Evolutionary conservation across 75 land plant genomes (phyloP).

Genomic region (Isoetes taiwanensis): DNA sequence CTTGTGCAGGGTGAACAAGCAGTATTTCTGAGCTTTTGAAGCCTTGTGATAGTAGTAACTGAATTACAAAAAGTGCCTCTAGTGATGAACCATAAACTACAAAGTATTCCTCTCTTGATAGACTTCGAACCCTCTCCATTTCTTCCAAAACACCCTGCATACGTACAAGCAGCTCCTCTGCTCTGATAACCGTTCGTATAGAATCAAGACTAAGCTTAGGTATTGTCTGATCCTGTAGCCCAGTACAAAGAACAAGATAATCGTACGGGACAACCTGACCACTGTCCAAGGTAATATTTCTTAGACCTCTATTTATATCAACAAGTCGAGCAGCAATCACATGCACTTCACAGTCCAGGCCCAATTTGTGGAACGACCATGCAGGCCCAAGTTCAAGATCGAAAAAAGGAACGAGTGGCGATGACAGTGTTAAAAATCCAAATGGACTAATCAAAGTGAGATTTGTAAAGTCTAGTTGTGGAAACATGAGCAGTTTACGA

Average conservation of each 20-base stretch:
- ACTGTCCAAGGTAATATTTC: background rate
- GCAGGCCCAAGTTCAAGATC: slow-evolving; percentile 14
- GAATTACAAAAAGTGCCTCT: slow-evolving; percentile 15
- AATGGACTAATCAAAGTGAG: slow-evolving; percentile 13
- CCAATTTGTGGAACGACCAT: slow-evolving; percentile 9
- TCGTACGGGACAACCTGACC: slow-evolving; percentile 11
- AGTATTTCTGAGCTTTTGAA: slow-evolving; percentile 6
- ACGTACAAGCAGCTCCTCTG: slow-evolving; percentile 8
- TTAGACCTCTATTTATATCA: slow-evolving; percentile 5
- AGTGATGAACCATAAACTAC: slow-evolving; percentile 18
- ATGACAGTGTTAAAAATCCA: slow-evolving; percentile 5
- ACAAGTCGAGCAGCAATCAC: background rate
- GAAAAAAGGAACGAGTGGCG: background rate
- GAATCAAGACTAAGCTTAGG: slow-evolving; percentile 1
- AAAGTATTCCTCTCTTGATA: background rate
- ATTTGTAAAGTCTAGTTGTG: slow-evolving; percentile 9
- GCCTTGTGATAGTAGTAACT: slow-evolving; percentile 10
- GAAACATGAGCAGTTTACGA: slow-evolving; percentile 2
- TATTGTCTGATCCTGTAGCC: slow-evolving; percentile 20
- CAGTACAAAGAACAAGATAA: slow-evolving; percentile 9
- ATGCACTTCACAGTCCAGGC: slow-evolving; percentile 12
- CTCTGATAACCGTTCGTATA: slow-evolving; percentile 7
- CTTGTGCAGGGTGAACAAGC: slow-evolving; percentile 14
- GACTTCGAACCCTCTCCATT: background rate
- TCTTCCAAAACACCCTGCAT: background rate